Evolutionary conservation across 352 stramenopile genomes (phyloP).

Genomic region (Nothophytophthora sp.): DNA sequence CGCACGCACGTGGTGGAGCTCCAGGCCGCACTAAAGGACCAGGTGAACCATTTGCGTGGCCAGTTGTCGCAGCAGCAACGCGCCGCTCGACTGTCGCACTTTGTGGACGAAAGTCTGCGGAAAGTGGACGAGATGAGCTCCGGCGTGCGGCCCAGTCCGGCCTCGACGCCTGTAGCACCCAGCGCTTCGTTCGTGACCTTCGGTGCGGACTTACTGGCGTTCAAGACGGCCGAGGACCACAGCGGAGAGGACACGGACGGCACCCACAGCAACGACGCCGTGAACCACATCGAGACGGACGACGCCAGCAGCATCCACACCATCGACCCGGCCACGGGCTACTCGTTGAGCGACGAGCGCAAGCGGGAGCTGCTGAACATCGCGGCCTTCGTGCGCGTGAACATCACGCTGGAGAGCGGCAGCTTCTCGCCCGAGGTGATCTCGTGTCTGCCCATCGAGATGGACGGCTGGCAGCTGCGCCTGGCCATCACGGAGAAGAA

Average conservation of each 20-base stretch:
- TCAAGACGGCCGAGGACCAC: constrained; percentile 30
- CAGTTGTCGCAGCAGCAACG: constrained; percentile 44
- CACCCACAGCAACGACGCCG: constrained; percentile 32
- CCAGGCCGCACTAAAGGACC: constrained; percentile 66
- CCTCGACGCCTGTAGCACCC: constrained; percentile 6
- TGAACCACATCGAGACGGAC: constrained; percentile 66
- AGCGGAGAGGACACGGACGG: constrained; percentile 51
- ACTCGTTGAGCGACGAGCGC: constrained; percentile 62
- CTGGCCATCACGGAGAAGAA: constrained; percentile 88
- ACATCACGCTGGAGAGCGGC: constrained; percentile 81
- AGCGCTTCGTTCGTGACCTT: constrained; percentile 29
- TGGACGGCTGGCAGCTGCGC: constrained; percentile 86
- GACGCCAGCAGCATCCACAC: constrained; percentile 45
- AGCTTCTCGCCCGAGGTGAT: constrained; percentile 86
- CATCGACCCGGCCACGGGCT: constrained; percentile 61
- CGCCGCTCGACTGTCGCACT: constrained; percentile 47
- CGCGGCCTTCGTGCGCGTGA: constrained; percentile 72
- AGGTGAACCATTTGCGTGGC: constrained; percentile 49
- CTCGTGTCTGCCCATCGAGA: constrained; percentile 84
- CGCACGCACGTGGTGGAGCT: constrained; percentile 82
- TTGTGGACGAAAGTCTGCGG: constrained; percentile 67
- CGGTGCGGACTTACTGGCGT: constrained; percentile 30
- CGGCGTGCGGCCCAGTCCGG: constrained; percentile 33
- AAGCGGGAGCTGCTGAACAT: constrained; percentile 74
- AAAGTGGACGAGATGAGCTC: constrained; percentile 86